Percentiles rank a stretch among this genome's conserved stretches.
phyloP scores from a whole-genome alignment of 2,329 filamentous ascomycete species.

The Fusarium abutilonis region DNA sequence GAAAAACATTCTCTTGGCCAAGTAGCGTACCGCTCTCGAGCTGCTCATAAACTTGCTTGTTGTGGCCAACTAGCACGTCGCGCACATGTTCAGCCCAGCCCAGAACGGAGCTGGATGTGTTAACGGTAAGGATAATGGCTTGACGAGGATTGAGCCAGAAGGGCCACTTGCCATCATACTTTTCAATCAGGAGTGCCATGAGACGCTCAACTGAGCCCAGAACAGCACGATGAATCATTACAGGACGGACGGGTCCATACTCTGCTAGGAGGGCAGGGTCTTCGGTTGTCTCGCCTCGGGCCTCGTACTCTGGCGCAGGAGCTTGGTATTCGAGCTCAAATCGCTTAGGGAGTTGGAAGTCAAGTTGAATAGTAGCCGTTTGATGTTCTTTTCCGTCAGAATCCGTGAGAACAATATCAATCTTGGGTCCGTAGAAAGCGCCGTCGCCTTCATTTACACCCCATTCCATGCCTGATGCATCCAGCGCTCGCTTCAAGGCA shows the following conservation, averaged over 20 bases:
- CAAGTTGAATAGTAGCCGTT: constrained; percentile 87
- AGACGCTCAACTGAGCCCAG: constrained; percentile 86
- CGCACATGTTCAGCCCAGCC: constrained; percentile 59
- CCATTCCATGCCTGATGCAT: constrained; percentile 78
- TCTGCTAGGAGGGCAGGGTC: constrained; percentile 59
- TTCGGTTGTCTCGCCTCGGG: constrained; percentile 60
- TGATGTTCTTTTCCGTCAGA: constrained; percentile 87
- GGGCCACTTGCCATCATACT: constrained; percentile 81
- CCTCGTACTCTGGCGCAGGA: constrained; percentile 71
- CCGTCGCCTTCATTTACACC: constrained; percentile 82
- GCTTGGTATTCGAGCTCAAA: constrained; percentile 81
- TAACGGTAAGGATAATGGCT: constrained; percentile 77
- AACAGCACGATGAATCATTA: constrained; percentile 86
- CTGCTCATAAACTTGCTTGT: constrained; percentile 47
- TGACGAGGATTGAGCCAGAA: constrained; percentile 90
- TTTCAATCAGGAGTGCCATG: constrained; percentile 85
- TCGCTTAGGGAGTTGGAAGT: constrained; percentile 87
- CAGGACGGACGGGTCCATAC: constrained; percentile 72
- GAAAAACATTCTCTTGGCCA: constrained; percentile 56
- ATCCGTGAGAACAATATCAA: constrained; percentile 84
- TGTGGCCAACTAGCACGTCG: constrained; percentile 61
- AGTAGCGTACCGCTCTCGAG: constrained; percentile 46
- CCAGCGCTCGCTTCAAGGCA: constrained; percentile 55
- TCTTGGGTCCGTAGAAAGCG: constrained; percentile 92
- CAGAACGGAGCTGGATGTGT: constrained; percentile 65